Evolutionary conservation across 108 stramenopile species (phyloP), one percentile per base, ranked within the genome.

Genomic region (Cylindrotheca fusiformis): DNA sequence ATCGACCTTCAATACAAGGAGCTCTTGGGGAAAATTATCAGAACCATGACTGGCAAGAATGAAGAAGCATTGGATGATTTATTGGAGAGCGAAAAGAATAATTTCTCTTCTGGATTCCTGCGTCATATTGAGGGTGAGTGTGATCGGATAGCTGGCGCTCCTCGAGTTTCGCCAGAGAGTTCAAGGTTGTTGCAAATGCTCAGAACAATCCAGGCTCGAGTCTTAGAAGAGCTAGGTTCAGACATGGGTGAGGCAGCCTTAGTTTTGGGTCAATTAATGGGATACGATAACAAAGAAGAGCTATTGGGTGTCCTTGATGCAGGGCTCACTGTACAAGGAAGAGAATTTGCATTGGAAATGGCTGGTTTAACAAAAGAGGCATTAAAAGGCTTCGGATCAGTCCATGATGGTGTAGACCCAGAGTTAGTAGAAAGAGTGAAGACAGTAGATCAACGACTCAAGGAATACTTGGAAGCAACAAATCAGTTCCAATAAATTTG

Each of bases 51-150:
- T n/a, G 66, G 54, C 14, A 68, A 72, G 31, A 62, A 68, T 0
- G 86, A 91, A 48, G 68, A 55, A 21, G 19, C 33, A 3, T 58
- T 91, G 49, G 90, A 91, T 61, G 49, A 66, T 24, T 32, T 91
- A 0, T 65, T 91, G 45, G 58, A 72, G 5, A 28, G 52, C 14
- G 83, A 86, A 58, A 81, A 68, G 58, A 70, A 76, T 10, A 82
- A 86, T 12, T 86, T 86, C 48, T 84, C 87, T 1, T 73, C 85
- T 1, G 85, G 87, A 24, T 91, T 91, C 58, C 65, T 91, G 19
- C 69, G 85, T 14, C 85, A 91, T 66, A 30, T 91, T 17, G 86
- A 88, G 48, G 85, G 83, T 0, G 90, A 91, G 68, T 91, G 90
- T 47, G 71, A 72, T 32, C 75, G 90, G 8, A 81, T 91, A 23